phyloP scores from a whole-genome alignment of 2,329 filamentous ascomycete species.

The Chaetomiaceae sp. region DNA sequence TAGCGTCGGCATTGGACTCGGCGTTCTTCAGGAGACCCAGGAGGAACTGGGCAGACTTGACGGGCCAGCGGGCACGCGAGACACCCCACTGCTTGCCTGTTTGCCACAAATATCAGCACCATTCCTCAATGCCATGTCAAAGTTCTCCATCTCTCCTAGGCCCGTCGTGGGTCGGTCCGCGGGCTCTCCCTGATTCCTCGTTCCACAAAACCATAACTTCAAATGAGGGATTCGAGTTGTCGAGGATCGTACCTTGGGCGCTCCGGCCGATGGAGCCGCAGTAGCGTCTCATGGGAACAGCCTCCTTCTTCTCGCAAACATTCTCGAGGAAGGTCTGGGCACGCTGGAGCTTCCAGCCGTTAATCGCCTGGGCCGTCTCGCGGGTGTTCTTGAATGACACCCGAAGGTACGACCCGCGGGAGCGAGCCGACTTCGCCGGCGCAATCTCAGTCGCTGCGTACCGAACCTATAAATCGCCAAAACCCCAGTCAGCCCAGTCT shows the following conservation, averaged over 20 bases:
- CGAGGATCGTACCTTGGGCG: constrained; percentile 80
- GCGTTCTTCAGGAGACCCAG: constrained; percentile 96
- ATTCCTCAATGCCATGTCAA: constrained; percentile 23
- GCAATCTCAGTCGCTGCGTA: constrained; percentile 91
- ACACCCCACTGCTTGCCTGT: constrained; percentile 99
- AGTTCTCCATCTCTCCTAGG: neutral
- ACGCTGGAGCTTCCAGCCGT: constrained; percentile 96
- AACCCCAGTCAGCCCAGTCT: constrained; percentile 20
- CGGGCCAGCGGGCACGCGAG: constrained; percentile 95
- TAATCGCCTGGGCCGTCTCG: constrained; percentile 99
- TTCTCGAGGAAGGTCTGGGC: constrained; percentile 97
- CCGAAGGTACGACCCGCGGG: constrained; percentile 97
- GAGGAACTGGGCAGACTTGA: constrained; percentile 98
- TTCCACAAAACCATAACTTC: neutral
- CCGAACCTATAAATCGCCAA: constrained; percentile 63
- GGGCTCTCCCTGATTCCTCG: neutral
- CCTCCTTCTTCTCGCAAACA: constrained; percentile 94
- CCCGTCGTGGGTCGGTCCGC: neutral
- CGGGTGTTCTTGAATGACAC: constrained; percentile 99
- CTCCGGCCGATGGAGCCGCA: constrained; percentile 91
- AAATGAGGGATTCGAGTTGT: neutral
- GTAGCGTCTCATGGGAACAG: constrained; percentile 96
- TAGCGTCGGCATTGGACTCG: constrained; percentile 93
- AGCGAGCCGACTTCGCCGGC: constrained; percentile 89
- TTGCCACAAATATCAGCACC: constrained; percentile 19